Evolutionary conservation across 345 rosid species (phyloP), one percentile per base, ranked within the genome.

Genomic region (Nephelium lappaceum): DNA sequence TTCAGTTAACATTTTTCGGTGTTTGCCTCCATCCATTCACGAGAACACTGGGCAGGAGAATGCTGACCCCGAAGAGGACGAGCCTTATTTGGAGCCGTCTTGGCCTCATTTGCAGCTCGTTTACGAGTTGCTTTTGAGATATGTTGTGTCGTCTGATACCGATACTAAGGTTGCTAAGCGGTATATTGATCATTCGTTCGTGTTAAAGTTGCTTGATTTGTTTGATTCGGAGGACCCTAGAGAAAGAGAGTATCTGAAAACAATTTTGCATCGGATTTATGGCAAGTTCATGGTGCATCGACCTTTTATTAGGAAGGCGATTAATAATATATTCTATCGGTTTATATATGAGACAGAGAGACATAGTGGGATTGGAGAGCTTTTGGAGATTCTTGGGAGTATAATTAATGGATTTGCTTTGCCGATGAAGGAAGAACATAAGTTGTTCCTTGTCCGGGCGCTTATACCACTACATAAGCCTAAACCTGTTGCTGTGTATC

Each of bases 361-460:
- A 85, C 96, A 93, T 72, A 81, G 90, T 21, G 97, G 98, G 64
- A 85, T 93, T 18, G 96, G 91, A 2, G 96, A 93, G 83, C 88
- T 94, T 68, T 79, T 94, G 87, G 97, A 94, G 88, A 93, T 94
- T 82, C 81, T 94, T 45, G 97, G 97, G 75, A 94, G 98, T 85
- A 93, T 94, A 67, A 89, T 93, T 23, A 94, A 94, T 81, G 98
- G 98, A 38, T 94, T 94, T 85, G 98, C 98, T 0, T 78, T 94
- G 85, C 98, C 98, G 0, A 94, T 94, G 98, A 94, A 94, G 74
- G 96, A 93, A 83, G 98, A 94, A 81, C 98, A 94, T 69, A 94
- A 94, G 85, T 71, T 94, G 49, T 94, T 94, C 74, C 91, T 94
- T 85, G 91, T 91, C 23, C 87, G 97, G 85, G 98, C 93, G 11